A percentile compares a stretch with the other conserved stretches of the same genome.
These are phyloP conservation scores for Penicillium lividum DNA, from an alignment of 495 filamentous ascomycete species.

Conservation along the genomic window DNA sequence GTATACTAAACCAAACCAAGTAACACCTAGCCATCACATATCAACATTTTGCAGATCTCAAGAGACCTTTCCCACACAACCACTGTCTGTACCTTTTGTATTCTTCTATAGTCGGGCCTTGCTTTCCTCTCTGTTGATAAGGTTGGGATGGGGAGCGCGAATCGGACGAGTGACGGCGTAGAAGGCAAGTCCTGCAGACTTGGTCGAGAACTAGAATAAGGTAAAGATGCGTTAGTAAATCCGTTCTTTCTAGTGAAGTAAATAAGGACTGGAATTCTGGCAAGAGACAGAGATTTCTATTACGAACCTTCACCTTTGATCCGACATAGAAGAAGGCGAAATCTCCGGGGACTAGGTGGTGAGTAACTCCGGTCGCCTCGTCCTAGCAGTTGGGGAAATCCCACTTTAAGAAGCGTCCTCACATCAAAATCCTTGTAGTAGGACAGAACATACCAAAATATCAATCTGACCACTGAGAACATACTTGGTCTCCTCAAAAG, in stretches of 20 bases:
- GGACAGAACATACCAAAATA: conserved; percentile 24
- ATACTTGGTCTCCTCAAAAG: conserved; percentile 35
- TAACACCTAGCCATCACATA: conserved; percentile 31
- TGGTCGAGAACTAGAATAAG: conserved; percentile 34
- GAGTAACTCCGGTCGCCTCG: conserved; percentile 35
- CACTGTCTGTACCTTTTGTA: conserved; percentile 96
- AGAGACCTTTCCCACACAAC: conserved; percentile 90
- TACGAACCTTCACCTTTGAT: conserved; percentile 34
- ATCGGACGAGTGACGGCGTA: conserved; percentile 35
- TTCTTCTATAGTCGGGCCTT: conserved; percentile 13
- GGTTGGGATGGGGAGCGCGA: conserved; percentile 28
- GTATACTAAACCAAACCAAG: conserved; percentile 14
- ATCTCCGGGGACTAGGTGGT: conserved; percentile 33
- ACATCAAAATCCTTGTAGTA: not conserved
- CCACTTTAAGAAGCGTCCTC: not conserved
- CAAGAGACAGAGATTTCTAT: not conserved
- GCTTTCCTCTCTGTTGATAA: conserved; percentile 26
- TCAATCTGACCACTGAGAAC: conserved; percentile 36
- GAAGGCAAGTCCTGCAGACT: conserved; percentile 32
- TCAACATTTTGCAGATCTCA: conserved; percentile 78
- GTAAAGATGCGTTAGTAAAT: conserved; percentile 10
- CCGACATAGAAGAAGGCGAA: conserved; percentile 39
- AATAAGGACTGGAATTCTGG: not conserved
- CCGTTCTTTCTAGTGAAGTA: no score
- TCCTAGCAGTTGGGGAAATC: conserved; percentile 18